Base-by-base conservation (phyloP, 441 rosid genomes). In the Adansonia madagascariensis region DNA sequence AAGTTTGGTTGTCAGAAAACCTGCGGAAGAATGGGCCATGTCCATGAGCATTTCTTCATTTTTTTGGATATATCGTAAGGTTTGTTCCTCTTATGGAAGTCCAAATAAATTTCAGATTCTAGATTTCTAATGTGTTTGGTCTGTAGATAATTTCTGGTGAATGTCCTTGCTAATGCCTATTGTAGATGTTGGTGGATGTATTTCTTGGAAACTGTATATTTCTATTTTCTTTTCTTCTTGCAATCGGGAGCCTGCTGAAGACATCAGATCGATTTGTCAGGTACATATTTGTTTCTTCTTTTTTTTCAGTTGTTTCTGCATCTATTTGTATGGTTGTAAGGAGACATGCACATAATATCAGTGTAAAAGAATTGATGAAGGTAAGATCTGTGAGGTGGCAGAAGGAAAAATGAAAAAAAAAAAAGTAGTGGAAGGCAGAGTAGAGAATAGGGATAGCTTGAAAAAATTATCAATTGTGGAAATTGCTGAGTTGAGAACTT, bases 181-280 rank as follows among this genome's bases (percentile, higher is more conserved):
- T 81, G 77, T 73, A 91, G 97, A 83, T 91, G 76, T 73, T 88
- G 75, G 59, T 84, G 81, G 87, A 88, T 52, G 86, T 89, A 49
- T 56, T 90, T 65, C 71, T 86, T 47, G 89, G 91, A 78, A 93
- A 92, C 78, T 63, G 82, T 56, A 77, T 88, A 72, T 92, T 95
- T 81, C 61, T 90, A 65, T 80, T 78, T 74, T 47, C 84, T 80
- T 80, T 91, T 79, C 82, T 86, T 24, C 76, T 88, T 73, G 87
- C 86, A 43, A 81, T 81, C 20, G 85, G 83, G 87, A 73, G 73
- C 73, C 75, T 88, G 52, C 83, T 89, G 46, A 79, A 84, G 49
- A 78, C 74, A 47, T 64, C 85, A 47, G 77, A 64, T 75, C 81
- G 73, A 68, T 44, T 76, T 39, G 80, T 80, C 77, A 89, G 94